phyloP scores from a whole-genome alignment of 1,284 basidiomycete genomes.

The Leccinum griseonigrum region DNA sequence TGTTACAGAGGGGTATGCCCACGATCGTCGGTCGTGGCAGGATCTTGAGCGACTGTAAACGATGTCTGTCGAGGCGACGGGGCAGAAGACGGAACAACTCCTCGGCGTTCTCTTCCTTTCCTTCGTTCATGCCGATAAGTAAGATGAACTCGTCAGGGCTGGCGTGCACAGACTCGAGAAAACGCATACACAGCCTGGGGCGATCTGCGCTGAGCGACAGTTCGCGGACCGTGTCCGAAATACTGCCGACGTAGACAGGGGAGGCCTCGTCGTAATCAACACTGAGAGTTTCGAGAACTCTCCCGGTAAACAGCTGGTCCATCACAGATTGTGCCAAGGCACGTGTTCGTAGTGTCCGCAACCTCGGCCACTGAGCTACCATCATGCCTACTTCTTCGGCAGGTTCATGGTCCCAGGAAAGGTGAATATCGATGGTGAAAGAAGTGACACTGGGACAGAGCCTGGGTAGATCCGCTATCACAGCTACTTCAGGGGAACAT shows the following conservation, averaged over 20 bases:
- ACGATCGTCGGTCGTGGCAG: background rate
- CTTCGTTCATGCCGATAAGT: conserved; percentile 3
- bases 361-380: conserved; percentile 12
- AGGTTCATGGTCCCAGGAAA: conserved; percentile 3
- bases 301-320: conserved; percentile 5
- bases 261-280: conserved; percentile 5
- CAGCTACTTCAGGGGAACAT: conserved; percentile 4
- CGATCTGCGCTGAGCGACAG: conserved; percentile 4
- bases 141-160: conserved; percentile 11
- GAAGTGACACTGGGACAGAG: conserved; percentile 20
- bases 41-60: conserved; percentile 8
- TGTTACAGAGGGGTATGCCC: background rate
- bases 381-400: conserved; percentile 11
- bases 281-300: conserved; percentile 3
- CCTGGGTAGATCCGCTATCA: conserved; percentile 10
- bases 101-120: background rate
- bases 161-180: conserved; percentile 5
- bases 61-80: conserved; percentile 6
- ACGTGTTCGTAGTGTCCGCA: conserved; percentile 5
- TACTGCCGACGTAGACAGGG: conserved; percentile 4
- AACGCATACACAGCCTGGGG: background rate
- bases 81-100: conserved; percentile 10
- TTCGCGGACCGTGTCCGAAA: conserved; percentile 6
- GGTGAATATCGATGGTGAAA: conserved; percentile 1
- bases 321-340: conserved; percentile 10